Conservation (phyloP, 768 basidiomycete genomes). For the Cytidiella melzeri region DNA sequence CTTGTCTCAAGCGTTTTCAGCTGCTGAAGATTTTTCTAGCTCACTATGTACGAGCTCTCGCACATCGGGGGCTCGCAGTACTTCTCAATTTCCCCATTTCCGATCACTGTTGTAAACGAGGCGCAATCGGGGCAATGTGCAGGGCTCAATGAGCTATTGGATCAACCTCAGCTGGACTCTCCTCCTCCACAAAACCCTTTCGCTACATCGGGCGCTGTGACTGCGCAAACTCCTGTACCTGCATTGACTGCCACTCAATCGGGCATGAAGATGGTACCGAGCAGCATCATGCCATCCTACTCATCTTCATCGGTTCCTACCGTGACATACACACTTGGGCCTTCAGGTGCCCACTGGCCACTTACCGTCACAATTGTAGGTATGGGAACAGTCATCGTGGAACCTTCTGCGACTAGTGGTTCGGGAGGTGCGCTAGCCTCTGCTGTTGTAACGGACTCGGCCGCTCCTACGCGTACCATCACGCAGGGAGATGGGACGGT, state of each 20-base stretch:
- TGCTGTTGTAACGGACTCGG: conserved; percentile 3
- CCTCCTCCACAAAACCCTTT: conserved; percentile 29
- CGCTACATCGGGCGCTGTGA: conserved; percentile 2
- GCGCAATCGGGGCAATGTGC: conserved; percentile 22
- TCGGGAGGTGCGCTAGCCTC: neutral
- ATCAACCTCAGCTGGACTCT: conserved; percentile 29
- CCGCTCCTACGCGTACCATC: conserved; percentile 9
- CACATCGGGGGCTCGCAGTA: conserved; percentile 26
- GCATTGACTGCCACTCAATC: neutral
- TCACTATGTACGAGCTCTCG: conserved; percentile 41
- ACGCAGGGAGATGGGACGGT: conserved; percentile 16
- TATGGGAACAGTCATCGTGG: conserved; percentile 12
- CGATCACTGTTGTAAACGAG: conserved; percentile 29
- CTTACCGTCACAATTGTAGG: conserved; percentile 5
- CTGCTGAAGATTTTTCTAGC: conserved; percentile 22
- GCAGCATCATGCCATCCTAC: conserved; percentile 7
- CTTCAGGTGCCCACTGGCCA: conserved; percentile 13
- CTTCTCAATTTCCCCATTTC: conserved; percentile 37
- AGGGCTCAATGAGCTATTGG: conserved; percentile 18
- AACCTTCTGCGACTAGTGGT: conserved; percentile 1
- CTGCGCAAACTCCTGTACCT: neutral
- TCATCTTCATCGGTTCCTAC: neutral
- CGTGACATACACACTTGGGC: conserved; percentile 12
- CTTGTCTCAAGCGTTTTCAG: neutral
- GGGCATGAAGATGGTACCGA: neutral